Evolutionary conservation across 2,329 filamentous ascomycete species (phyloP), one percentile per base, ranked within the genome.

Genomic region (Emydomyces testavorans): DNA sequence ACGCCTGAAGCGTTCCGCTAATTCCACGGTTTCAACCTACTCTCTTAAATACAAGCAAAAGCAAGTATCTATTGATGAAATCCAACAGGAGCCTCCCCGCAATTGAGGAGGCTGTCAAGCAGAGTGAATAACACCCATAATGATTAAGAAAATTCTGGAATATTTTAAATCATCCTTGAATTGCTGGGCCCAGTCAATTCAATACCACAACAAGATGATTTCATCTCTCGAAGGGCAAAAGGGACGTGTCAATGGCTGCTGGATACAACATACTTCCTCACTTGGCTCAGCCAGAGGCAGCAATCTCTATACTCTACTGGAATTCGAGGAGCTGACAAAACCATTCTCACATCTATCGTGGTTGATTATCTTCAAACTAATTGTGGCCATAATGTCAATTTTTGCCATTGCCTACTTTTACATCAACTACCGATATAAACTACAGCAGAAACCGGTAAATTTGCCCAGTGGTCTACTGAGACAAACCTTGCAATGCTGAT

Each of bases 241-340:
- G 53, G 52, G 26, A 56, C 56, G 13, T 54, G 57, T 1, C 4
- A 56, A 21, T 59, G 57, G 58, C 40, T 60, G 3, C 34, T 60
- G 2, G 41, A 52, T 10, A 54, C 54, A 1, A 5, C 44, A 6
- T 39, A 55, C 6, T 58, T 56, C 37, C 31, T 35, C 28, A 24
- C 39, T 8, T 50, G 47, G 46, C 31, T 50, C 18, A 38, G 35
- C 8, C n/a, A n/a, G 6, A 37, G 16, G 2, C 6, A 37, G 7
- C 38, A 31, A 20, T 39, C 49, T 3, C 11, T 54, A 16, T 51
- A 49, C 15, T 53, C 48, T 35, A 35, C 38, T 13, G 52, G 52
- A 2, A 42, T 49, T 13, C 52, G 52, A 11, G 53, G 53, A 18
- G 47, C 48, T 6, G 53, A 51, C 8, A 56, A 56, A 26, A 53